Conservation (phyloP, 192 early-diverging fungal genomes). For the Obelidium mucronatum region DNA sequence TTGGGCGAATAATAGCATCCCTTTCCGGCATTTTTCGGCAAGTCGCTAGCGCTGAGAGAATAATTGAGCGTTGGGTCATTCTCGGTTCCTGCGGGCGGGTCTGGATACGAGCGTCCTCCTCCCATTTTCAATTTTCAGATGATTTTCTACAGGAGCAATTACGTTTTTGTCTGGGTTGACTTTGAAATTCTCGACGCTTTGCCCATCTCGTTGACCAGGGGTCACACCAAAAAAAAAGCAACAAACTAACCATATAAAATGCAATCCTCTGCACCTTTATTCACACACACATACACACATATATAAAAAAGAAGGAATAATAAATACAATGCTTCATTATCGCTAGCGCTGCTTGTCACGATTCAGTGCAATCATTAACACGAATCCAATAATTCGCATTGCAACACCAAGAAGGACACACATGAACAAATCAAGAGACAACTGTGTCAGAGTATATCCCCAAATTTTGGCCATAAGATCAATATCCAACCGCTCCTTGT, state of each 20-base stretch:
- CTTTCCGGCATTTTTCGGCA: constrained; percentile 31
- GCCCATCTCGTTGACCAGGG: too few relatives aligned
- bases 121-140: too few relatives aligned
- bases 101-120: constrained; percentile 23
- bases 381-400: constrained; percentile 47
- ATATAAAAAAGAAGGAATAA: neutral
- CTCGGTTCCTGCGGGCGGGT: constrained; percentile 31
- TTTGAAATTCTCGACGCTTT: too few relatives aligned
- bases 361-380: constrained; percentile 47
- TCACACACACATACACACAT: too few relatives aligned
- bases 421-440: constrained; percentile 45
- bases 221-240: too few relatives aligned
- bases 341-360: constrained; percentile 54
- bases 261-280: too few relatives aligned
- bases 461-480: constrained; percentile 34
- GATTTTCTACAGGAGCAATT: too few relatives aligned
- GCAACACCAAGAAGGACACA: constrained; percentile 49
- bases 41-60: constrained; percentile 2
- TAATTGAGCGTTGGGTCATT: constrained; percentile 41
- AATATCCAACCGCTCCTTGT: constrained; percentile 40
- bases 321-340: neutral
- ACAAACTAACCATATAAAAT: too few relatives aligned
- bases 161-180: too few relatives aligned
- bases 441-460: constrained; percentile 52
- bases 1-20: constrained; percentile 40